Base-by-base conservation (phyloP, 805 yeast genomes). In the Candida manassasensis region DNA sequence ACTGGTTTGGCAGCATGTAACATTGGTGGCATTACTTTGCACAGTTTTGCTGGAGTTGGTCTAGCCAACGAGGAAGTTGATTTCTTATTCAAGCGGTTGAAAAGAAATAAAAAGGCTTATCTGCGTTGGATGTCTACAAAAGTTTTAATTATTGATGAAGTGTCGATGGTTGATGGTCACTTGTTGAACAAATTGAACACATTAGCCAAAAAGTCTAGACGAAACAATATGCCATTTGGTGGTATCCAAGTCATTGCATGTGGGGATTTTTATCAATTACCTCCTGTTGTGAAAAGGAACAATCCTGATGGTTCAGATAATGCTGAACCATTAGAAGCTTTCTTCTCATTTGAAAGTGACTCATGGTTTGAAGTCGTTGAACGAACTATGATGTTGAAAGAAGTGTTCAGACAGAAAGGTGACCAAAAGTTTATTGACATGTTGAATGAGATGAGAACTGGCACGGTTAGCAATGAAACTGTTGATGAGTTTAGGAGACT, bases 1-100 rank as follows among this genome's bases (percentile, higher is more conserved):
- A 84, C 95, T 1, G 95, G 95, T 0, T 57, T 84, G 17, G 94
- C 94, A 0, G 89, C 93, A 3, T 79, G 84, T 47, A 83, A 83
- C 51, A 76, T 84, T 41, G 88, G 89, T 3, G 95, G 95, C 19
- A 73, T 73, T 13, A 84, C 95, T 0, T 53, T 84, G 3, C 89
- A 84, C 52, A 78, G 86, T 6, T 84, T 76, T 58, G 74, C 88
- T 0, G 90, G 93, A 2, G 77, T 84, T 29, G 95, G 94, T 0
- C 52, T 84, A 10, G 94, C 86, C 0, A 65, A 67, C 11, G 87
- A 76, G 2, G 61, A 67, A 1, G 68, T 66, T 0, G 62, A 61
- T 2, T 55, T 55, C 2, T 47, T 84, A 12, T 52, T 75, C 6
- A 72, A 61, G 40, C 80, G 73, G 45, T 70, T 84, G 4, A 71